phyloP scores from a whole-genome alignment of 1,284 basidiomycete species.

The Ceratobasidium sp. region DNA sequence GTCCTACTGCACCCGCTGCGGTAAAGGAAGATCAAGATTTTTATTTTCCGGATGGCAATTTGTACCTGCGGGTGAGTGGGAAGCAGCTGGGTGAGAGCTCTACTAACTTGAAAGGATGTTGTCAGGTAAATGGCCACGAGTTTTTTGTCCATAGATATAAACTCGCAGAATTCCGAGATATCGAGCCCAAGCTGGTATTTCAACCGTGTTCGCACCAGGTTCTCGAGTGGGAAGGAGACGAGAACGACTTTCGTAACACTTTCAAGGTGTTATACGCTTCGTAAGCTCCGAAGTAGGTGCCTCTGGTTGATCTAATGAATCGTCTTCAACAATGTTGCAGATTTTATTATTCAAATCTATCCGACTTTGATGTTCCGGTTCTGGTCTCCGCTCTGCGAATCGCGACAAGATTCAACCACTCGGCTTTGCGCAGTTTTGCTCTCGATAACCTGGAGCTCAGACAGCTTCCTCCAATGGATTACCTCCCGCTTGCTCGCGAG shows the following conservation, averaged over 20 bases:
- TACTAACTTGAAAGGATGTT: background rate
- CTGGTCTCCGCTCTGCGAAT: constrained; percentile 1
- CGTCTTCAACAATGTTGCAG: background rate
- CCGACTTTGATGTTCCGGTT: background rate
- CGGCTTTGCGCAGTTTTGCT: constrained; percentile 14
- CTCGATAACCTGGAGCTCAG: constrained; percentile 1
- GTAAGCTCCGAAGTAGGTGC: background rate
- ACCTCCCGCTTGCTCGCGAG: constrained; percentile 12
- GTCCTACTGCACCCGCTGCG: too few species aligned
- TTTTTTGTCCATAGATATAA: constrained; percentile 22
- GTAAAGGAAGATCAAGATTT: constrained; percentile 16
- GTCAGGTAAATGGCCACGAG: background rate
- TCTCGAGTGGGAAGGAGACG: background rate
- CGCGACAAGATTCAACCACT: constrained; percentile 9
- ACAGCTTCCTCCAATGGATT: background rate
- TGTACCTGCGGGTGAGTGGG: constrained; percentile 6
- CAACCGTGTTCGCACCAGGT: background rate
- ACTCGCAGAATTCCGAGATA: constrained; percentile 2
- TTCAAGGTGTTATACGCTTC: constrained; percentile 22
- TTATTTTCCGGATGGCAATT: constrained; percentile 28
- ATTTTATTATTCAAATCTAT: background rate
- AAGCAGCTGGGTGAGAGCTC: background rate
- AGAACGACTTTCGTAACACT: constrained; percentile 24
- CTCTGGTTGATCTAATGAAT: too few species aligned
- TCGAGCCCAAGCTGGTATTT: background rate